Base-by-base conservation (phyloP, 2,329 filamentous ascomycete genomes). In the Didymella pinodella region DNA sequence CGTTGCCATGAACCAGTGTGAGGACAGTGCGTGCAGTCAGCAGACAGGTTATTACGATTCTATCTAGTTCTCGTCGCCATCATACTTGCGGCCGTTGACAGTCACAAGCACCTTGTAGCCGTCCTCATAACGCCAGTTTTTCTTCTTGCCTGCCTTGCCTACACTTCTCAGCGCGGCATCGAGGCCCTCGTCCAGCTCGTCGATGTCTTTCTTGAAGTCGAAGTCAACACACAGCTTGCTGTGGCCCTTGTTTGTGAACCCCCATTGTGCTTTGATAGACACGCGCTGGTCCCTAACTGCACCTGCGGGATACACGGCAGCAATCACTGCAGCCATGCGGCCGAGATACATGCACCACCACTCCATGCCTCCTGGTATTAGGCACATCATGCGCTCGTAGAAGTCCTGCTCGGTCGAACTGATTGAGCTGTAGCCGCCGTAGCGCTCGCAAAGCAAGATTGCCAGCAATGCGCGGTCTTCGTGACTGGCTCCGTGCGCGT, bases 401-500 rank as follows among this genome's bases (percentile, higher is more conserved):
- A 88, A 87, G 4, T 79, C 72, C 8, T 81, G 70, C 65, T 90
- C 88, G 0, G 81, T 80, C 0, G 86, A 85, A 2, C 85, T 83
- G 2, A 90, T 80, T 41, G 85, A 84, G 7, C 57, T 54, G 18
- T 65, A 65, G 2, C 86, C 87, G 18, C 88, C 90, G 87, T 92
- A 96, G 65, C 92, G 83, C 45, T 90, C 87, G 65, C 88, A 92
- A 1, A 91, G 81, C 1, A 89, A 84, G 4, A 96, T 79, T 0
- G 87, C 91, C 3, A 97, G 80, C 2, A 91, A 76, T 0, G 90
- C 89, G 12, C 92, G 85, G 49, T 88, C 84, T 44, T 87, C 76
- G 72, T 97, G 93, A 1, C 87, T 88, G 26, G 96, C 78, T 0
- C 92, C 92, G 38, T 94, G 91, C 1, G 85, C 83, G 14, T 85